These are phyloP conservation scores for Alisma plantagoaquatica DNA, from an alignment of 106 monocot species.

Conservation along the genomic window DNA sequence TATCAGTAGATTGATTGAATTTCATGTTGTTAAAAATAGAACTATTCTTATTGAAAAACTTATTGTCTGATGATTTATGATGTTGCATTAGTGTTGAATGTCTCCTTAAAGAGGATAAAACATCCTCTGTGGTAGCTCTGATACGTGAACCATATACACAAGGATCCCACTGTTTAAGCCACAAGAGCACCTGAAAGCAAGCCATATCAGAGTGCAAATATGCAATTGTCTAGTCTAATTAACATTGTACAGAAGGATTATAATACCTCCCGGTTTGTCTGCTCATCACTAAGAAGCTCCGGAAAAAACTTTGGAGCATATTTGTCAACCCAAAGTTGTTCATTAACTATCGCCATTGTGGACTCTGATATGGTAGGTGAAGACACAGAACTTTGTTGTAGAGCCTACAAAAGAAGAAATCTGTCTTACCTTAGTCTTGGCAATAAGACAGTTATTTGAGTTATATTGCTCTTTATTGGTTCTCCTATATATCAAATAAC, in stretches of 20 bases:
- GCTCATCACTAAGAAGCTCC: slow-evolving; percentile 95
- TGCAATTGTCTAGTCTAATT: no score
- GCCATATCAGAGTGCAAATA: no score
- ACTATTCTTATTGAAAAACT: slow-evolving; percentile 22
- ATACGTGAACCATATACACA: slow-evolving; percentile 90
- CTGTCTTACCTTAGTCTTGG: no score
- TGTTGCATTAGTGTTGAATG: slow-evolving; percentile 50
- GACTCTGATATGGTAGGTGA: slow-evolving; percentile 7
- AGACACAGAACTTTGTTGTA: slow-evolving; percentile 43
- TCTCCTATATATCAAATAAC: no score
- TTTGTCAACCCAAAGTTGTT: slow-evolving; percentile 97
- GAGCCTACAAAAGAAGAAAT: no score
- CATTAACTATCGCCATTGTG: slow-evolving; percentile 18
- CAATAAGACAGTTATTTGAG: no score
- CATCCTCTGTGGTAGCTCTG: slow-evolving; percentile 75
- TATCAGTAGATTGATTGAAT: slow-evolving; percentile 12
- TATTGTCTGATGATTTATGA: slow-evolving; percentile 30
- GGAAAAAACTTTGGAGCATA: slow-evolving; percentile 91
- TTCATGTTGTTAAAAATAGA: slow-evolving; percentile 22
- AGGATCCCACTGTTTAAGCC: slow-evolving; percentile 98
- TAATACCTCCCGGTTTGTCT: slow-evolving; percentile 86
- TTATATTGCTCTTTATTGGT: no score
- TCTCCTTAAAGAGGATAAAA: slow-evolving; percentile 61
- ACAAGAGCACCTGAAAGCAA: slow-evolving; percentile 58
- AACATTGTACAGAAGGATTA: no score